Conservation (phyloP, 2,329 filamentous ascomycete species). For the Microascus cirrosus region DNA sequence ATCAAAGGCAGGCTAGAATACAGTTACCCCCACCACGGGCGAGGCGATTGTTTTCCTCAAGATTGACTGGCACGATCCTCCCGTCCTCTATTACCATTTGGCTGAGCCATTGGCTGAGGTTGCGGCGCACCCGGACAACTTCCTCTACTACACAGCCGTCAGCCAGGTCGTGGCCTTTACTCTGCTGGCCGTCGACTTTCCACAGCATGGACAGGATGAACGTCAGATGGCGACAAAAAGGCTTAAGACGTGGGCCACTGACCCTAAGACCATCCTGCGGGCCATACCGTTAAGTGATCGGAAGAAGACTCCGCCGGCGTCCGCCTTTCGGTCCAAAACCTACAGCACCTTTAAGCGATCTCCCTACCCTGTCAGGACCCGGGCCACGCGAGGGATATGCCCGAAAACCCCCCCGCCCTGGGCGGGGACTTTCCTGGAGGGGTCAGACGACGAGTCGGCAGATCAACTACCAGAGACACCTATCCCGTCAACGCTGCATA, state of each 20-base stretch:
- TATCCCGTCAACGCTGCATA: too few relatives aligned
- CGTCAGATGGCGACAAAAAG: neutral
- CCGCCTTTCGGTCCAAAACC: neutral
- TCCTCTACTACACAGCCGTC: neutral
- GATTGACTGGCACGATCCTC: slow-evolving; percentile 13
- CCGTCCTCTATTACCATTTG: neutral
- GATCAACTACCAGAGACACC: too few relatives aligned
- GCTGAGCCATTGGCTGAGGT: neutral
- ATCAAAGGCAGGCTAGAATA: slow-evolving; percentile 30
- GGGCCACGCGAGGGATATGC: too few relatives aligned
- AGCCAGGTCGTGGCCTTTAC: neutral
- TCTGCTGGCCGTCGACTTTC: neutral
- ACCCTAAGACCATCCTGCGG: neutral
- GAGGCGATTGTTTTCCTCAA: slow-evolving; percentile 32
- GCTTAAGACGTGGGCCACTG: neutral
- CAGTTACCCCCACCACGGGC: slow-evolving; percentile 27
- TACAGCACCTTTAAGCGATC: neutral
- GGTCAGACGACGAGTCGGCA: too few relatives aligned
- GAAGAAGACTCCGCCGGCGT: neutral
- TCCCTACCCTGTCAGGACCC: neutral
- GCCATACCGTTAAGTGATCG: neutral
- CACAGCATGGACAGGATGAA: neutral
- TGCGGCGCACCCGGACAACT: neutral
- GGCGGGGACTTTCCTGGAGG: too few relatives aligned
- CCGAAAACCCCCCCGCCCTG: too few relatives aligned